Evolutionary conservation across 1,284 basidiomycete genomes (phyloP), one percentile per base, ranked within the genome.

Genomic region (Rhodotorula sp.): DNA sequence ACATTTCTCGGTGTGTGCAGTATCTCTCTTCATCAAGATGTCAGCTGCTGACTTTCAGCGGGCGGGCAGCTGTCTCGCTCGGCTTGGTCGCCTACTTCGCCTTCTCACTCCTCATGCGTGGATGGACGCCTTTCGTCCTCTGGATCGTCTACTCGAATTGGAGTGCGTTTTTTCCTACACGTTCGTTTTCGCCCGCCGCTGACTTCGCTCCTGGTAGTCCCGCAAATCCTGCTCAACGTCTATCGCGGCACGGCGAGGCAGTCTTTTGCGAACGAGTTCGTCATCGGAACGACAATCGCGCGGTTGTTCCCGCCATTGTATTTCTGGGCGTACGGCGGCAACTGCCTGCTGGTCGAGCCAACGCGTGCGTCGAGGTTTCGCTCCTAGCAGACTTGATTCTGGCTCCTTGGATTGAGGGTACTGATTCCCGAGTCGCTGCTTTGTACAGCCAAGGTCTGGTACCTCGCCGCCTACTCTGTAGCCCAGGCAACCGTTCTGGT

Each of bases 201-300:
- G 7, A 34, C 54, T 60, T 24, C 10, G 22, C 18, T 18, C 24
- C 62, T 50, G 4, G 11, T 71, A 72, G 75, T 79, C 37, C 79
- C 80, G 6, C 80, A 80, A 61, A 80, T 80, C 67, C 54, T 75
- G 15, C 67, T 74, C 50, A 80, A 79, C 54, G 70, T 75, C 7
- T 62, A 70, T 40, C 68, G 76, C 46, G 78, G 78, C 24, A 72
- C 69, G 10, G 73, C 75, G 0, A 69, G 75, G 9, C 67, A 72
- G 68, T 73, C 72, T 8, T 69, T 80, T 22, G 53, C 68, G 20
- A 62, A 71, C 40, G 69, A 75, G 59, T 80, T 77, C 46, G 72
- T 80, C 51, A 15, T 79, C 22, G 78, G 77, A 16, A 78, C 76
- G 26, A 78, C 79, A n/a, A 16, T 76, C 34, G 73, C 74, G 24